Evolutionary conservation across 106 monocot genomes (phyloP), one percentile per base, ranked within the genome.

Genomic region (Dactylorhiza incarnata): DNA sequence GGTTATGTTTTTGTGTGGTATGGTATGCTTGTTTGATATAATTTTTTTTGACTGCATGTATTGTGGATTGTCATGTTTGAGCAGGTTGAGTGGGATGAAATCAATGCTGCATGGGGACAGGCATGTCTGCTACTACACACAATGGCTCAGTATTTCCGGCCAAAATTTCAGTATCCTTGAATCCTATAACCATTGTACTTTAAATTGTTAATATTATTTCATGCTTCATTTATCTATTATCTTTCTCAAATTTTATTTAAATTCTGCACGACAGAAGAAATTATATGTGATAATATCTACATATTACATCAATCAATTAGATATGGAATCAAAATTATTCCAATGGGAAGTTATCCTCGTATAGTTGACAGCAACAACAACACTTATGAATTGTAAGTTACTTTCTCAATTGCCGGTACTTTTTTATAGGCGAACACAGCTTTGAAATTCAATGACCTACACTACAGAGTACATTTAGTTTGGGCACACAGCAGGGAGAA

Each of bases 11-110:
- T 62, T 62, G 29, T 20, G 19, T 65, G 25, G 65, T 29, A 22
- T 59, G 0, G 20, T 9, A 25, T 65, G 63, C 26, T 25, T 26
- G 25, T 45, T 79, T 65, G 37, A 68, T 4, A 6, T 68, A 17
- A 0, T 68, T 37, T 37, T 44, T 72, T 2, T n/a, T 23, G 68
- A 72, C 45, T 83, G n/a, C 68, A 9, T 58, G 54, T 25, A 67
- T 71, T 7, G n/a, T 77, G 49, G 23, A 75, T 45, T 9, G 45
- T 74, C 19, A 7, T 56, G 44, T 63, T 29, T 24, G 55, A 59
- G 17, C 79, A 99, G 99, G 99, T 99, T 73, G 99, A 99, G 45
- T 99, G 99, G 99, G 99, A 99, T 84, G 99, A 99, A 83, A 91
- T 94, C 77, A 99, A 94, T 87, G 99, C 99, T 81, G 94, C 99